phyloP scores from a whole-genome alignment of 2,329 filamentous ascomycete genomes.

The Talaromyces sp. region DNA sequence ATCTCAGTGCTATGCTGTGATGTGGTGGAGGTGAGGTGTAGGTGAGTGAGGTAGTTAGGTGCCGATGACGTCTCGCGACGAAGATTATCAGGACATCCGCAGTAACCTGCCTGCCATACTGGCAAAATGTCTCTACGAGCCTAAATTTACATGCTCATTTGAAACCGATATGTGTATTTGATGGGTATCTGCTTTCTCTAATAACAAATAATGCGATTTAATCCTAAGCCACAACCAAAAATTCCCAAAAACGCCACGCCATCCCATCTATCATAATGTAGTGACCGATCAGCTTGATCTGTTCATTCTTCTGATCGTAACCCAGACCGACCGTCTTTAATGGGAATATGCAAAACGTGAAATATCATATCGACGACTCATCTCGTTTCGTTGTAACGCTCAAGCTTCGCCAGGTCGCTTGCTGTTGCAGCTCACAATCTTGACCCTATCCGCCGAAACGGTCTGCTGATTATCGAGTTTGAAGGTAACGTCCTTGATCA shows the following conservation, averaged over 20 bases:
- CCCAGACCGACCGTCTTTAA: not conserved
- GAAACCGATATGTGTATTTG: not conserved
- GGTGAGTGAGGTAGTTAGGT: not conserved
- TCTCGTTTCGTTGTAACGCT: not conserved
- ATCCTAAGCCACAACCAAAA: not conserved
- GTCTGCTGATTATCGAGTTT: conserved; percentile 82
- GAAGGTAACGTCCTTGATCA: conserved; percentile 98
- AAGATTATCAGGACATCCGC: not conserved
- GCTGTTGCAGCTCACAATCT: conserved; percentile 97
- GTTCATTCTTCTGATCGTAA: not conserved
- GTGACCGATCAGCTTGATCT: not conserved
- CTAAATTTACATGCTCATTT: not conserved
- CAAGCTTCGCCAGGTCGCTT: conserved; percentile 65
- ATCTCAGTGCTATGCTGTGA: conserved; percentile 26
- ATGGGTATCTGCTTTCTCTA: conserved; percentile 10
- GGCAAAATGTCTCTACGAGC: not conserved
- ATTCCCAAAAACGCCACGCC: conserved; percentile 10
- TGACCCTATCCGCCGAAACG: conserved; percentile 84
- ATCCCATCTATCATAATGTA: not conserved
- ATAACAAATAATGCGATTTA: not conserved
- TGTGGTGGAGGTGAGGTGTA: not conserved
- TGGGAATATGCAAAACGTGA: not conserved
- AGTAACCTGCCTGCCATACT: not conserved
- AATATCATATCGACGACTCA: not conserved
- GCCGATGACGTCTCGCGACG: not conserved